Conservation (phyloP, 2,329 filamentous ascomycete species). For the Orbilia quercus region DNA sequence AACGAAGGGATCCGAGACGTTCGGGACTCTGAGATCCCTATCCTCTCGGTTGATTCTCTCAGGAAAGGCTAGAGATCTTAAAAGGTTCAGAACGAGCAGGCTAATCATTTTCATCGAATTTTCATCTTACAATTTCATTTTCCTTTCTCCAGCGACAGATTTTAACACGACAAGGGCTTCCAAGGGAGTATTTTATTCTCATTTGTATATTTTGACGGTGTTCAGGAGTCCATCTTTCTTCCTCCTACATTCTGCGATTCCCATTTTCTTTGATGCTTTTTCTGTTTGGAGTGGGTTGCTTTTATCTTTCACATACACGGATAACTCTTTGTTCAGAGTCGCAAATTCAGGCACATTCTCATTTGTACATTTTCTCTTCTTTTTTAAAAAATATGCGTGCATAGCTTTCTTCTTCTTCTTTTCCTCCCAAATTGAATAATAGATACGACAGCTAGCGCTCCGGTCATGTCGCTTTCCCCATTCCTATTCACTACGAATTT, state of each 20-base stretch:
- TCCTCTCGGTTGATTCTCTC: slow-evolving; percentile 52
- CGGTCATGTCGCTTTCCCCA: slow-evolving; percentile 2
- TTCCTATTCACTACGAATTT: too few relatives aligned
- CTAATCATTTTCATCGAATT: neutral
- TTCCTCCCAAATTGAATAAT: slow-evolving; percentile 54
- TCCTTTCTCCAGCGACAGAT: slow-evolving; percentile 13
- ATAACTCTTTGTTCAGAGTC: slow-evolving; percentile 8
- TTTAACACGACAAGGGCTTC: slow-evolving; percentile 4
- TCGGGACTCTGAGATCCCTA: slow-evolving; percentile 48
- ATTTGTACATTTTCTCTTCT: slow-evolving; percentile 28
- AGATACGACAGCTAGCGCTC: slow-evolving; percentile 29
- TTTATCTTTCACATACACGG: slow-evolving; percentile 12
- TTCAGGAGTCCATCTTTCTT: slow-evolving; percentile 16
- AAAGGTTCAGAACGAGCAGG: neutral
- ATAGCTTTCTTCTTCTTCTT: slow-evolving; percentile 22
- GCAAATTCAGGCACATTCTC: slow-evolving; percentile 5
- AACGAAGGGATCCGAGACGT: slow-evolving; percentile 67
- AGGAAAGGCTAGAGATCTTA: slow-evolving; percentile 39
- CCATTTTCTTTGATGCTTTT: neutral
- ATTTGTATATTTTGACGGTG: slow-evolving; percentile 26
- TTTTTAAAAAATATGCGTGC: slow-evolving; percentile 21
- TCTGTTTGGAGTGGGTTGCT: slow-evolving; percentile 1
- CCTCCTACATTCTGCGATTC: neutral
- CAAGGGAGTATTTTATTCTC: slow-evolving; percentile 1
- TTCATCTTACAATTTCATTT: slow-evolving; percentile 5